Conservation (phyloP, 257 asterid genomes). For the Dorcoceras hygrometricum region DNA sequence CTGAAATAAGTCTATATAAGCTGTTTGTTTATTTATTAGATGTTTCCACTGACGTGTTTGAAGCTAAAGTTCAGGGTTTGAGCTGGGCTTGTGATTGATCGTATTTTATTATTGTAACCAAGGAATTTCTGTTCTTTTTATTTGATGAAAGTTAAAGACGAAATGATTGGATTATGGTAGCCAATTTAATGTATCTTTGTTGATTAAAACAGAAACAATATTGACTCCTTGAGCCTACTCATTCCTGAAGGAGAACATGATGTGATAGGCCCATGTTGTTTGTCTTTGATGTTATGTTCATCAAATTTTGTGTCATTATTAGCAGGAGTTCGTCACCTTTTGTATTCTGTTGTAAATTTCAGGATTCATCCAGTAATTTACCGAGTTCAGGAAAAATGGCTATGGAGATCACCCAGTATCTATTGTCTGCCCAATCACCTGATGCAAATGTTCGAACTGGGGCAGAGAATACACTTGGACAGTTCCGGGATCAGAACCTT, state of each 20-base stretch:
- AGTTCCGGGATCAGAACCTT: slow-evolving; percentile 70
- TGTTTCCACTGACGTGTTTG: neutral
- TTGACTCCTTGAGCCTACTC: neutral
- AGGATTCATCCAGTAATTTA: neutral
- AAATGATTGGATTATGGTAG: neutral
- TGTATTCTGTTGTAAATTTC: neutral
- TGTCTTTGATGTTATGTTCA: neutral
- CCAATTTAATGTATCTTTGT: neutral
- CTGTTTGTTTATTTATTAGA: neutral
- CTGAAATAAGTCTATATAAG: neutral
- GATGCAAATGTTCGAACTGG: slow-evolving; percentile 75
- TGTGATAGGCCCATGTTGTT: neutral
- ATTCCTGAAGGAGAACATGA: neutral
- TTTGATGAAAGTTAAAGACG: no score
- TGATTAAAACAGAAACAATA: neutral
- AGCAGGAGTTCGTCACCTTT: no score
- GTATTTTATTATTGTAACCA: no score
- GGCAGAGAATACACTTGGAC: slow-evolving; percentile 63
- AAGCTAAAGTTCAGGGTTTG: neutral
- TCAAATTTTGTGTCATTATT: neutral
- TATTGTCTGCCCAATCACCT: slow-evolving; percentile 81
- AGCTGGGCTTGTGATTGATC: neutral
- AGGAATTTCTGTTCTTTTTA: neutral
- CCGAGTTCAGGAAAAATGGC: slow-evolving; percentile 57
- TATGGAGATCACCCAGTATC: slow-evolving; percentile 70